Base-by-base conservation (phyloP, 371 early-diverging fungal species). In the Mortierella sp. region DNA sequence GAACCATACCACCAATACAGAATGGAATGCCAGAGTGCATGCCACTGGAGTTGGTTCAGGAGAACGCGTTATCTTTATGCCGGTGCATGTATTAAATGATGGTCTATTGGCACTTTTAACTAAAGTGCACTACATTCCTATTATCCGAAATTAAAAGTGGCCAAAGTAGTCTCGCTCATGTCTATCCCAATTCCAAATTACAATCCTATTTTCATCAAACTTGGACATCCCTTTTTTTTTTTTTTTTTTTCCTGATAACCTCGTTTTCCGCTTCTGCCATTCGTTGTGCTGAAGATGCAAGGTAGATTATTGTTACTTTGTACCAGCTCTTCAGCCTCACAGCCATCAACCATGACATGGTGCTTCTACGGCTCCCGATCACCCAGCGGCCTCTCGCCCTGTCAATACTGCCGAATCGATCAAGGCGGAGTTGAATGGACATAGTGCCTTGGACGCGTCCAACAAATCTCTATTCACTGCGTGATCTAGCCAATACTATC, bases 301-400 rank as follows among this genome's bases (percentile, higher is more conserved):
- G 81, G 50, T 81, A 81, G 48, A 81, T 58, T 19, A 81, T 75
- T 11, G 69, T 71, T 15, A 53, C 11, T 10, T 81, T 75, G 48
- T 65, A 58, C 81, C 81, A 81, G 15, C 47, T 62, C 0, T 61
- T 16, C 15, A 71, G 40, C 11, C 76, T 65, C 81, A 81, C 75
- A 2, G 81, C 81, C 11, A 76, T 67, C 40, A 81, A 60, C 81
- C 81, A 81, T 9, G 76, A 81, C 81, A 81, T 81, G 21, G 81
- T 81, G 33, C 76, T 75, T 28, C 72, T 63, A 8, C 76, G 72
- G 52, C 72, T 71, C 48, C 81, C 81, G 59, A 81, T 71, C 57
- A 75, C 72, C 81, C 81, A 81, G 1, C 69, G 72, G 9, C 76
- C 76, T 11, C 69, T n/a, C 76, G 64, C 55, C 76, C 81, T 13